Conservation (phyloP, 2,329 filamentous ascomycete genomes). For the Leptodontidium sp. region DNA sequence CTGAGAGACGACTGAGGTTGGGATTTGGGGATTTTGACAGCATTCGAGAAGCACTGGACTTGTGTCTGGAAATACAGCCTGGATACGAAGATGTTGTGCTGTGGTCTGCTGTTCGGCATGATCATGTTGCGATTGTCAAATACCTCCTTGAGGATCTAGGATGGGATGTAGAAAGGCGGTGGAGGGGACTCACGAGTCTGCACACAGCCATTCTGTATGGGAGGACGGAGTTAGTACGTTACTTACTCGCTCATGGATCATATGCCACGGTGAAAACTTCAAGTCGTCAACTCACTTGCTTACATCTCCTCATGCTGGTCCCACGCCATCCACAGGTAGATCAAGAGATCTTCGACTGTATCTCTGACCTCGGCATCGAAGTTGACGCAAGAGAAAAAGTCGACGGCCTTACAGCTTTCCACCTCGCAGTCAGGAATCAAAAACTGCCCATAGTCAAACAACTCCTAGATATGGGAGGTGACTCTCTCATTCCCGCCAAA, state of each 20-base stretch:
- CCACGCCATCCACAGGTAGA: neutral
- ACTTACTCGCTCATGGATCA: neutral
- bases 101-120: constrained; percentile 2
- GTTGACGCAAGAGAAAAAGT: neutral
- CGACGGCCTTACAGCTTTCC: neutral
- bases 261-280: neutral
- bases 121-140: neutral
- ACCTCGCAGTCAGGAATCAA: neutral
- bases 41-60: neutral
- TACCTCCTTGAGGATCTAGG: neutral
- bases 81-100: neutral
- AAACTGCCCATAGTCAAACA: neutral
- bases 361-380: neutral
- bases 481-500: neutral
- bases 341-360: neutral
- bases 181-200: neutral
- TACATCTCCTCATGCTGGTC: neutral
- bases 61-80: neutral
- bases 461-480: neutral
- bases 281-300: neutral
- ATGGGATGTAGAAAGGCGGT: neutral
- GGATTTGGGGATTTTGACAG: neutral
- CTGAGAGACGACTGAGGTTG: neutral
- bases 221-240: neutral
- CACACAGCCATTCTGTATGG: neutral